These are phyloP conservation scores for Hymenoscyphus scutula DNA, from an alignment of 2,329 filamentous ascomycete species.

Conservation along the genomic window DNA sequence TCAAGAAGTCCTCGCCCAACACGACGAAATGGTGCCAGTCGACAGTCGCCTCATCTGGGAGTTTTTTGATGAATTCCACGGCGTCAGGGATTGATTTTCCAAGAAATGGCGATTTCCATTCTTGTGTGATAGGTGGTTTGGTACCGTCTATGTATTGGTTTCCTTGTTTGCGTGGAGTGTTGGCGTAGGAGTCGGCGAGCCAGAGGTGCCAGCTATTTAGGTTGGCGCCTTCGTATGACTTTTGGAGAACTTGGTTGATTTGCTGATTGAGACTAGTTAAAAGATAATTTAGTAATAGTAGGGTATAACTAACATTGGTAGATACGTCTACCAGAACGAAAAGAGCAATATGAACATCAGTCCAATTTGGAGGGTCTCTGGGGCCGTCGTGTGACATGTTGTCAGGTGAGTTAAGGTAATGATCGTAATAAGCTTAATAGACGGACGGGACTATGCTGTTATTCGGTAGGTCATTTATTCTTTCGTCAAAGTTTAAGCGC, in stretches of 20 bases:
- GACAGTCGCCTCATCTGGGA: background rate
- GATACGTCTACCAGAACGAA: constrained; percentile 1
- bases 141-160: background rate
- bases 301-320: background rate
- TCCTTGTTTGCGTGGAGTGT: constrained; percentile 1
- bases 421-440: background rate
- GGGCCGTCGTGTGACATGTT: constrained; percentile 5
- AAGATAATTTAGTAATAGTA: background rate
- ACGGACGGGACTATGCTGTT: background rate
- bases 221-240: background rate
- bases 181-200: background rate
- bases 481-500: background rate
- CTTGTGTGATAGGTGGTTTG: constrained; percentile 1
- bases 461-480: background rate
- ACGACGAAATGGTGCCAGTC: constrained; percentile 7
- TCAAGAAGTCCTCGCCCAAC: background rate
- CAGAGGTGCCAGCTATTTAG: background rate
- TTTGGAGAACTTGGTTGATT: constrained; percentile 5
- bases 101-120: background rate
- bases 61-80: background rate
- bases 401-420: background rate
- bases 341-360: constrained; percentile 1
- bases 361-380: background rate
- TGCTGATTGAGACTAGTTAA: background rate
- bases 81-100: constrained; percentile 1